These are phyloP conservation scores for Nyssa sinensis DNA, from an alignment of 148 eudicot species.

Conservation along the genomic window DNA sequence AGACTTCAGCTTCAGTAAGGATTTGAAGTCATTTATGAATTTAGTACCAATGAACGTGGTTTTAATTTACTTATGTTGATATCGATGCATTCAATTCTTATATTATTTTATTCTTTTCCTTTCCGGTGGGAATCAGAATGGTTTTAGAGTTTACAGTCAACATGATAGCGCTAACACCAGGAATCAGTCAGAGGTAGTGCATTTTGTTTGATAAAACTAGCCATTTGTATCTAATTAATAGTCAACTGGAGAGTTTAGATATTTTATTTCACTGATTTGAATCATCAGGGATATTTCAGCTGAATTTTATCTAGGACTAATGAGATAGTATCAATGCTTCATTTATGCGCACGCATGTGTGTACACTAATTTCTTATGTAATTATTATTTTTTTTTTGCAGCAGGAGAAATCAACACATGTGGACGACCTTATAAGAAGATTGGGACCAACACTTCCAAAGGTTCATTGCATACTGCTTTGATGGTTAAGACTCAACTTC, in stretches of 20 bases:
- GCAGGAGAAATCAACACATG: slow-evolving; percentile 47
- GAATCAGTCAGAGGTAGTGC: slow-evolving; percentile 39
- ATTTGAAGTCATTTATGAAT: slow-evolving; percentile 9
- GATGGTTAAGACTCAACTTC: slow-evolving; percentile 46
- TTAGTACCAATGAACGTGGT: not conserved
- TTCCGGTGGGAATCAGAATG: slow-evolving; percentile 20
- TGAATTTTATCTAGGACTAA: not conserved
- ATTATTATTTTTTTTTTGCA: slow-evolving; percentile 27
- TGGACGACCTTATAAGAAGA: slow-evolving; percentile 47
- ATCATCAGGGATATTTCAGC: not conserved
- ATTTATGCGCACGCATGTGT: not conserved
- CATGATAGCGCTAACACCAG: slow-evolving; percentile 18
- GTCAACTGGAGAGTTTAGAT: not conserved
- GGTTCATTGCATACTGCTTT: slow-evolving; percentile 57
- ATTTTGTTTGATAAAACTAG: not conserved
- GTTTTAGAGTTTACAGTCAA: slow-evolving; percentile 29
- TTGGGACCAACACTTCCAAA: slow-evolving; percentile 53
- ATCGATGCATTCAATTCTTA: slow-evolving; percentile 2
- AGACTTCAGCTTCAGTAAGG: slow-evolving; percentile 49
- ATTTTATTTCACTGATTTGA: not conserved
- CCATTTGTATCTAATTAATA: not conserved
- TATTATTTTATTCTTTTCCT: not conserved
- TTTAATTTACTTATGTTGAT: not conserved
- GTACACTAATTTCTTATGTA: slow-evolving; percentile 7
- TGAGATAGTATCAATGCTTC: not conserved